These are phyloP conservation scores for Chytridium lagenaria DNA, from an alignment of 371 early-diverging fungal genomes.

Conservation along the genomic window DNA sequence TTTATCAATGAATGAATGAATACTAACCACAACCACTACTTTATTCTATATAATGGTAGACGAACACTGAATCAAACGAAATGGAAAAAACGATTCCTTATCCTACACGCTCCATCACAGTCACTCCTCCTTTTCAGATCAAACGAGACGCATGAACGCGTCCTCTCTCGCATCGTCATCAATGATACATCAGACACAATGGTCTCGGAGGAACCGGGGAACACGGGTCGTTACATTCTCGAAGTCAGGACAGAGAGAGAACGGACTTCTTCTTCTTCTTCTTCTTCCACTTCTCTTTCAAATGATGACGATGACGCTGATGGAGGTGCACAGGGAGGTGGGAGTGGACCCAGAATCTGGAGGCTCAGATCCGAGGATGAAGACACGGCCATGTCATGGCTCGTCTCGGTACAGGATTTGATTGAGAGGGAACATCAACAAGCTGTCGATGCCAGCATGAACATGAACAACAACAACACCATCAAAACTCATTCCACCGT, in stretches of 20 bases:
- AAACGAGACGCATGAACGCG: neutral
- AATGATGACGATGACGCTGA: neutral
- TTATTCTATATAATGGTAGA: neutral
- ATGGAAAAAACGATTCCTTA: conserved; percentile 7
- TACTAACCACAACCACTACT: neutral
- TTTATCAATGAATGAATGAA: too few species aligned
- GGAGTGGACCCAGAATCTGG: neutral
- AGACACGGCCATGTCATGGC: neutral
- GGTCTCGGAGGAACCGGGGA: neutral
- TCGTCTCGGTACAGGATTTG: neutral
- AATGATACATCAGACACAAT: neutral
- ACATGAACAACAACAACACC: too few species aligned
- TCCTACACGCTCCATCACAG: neutral
- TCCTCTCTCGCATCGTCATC: neutral
- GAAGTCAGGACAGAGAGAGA: conserved; percentile 4
- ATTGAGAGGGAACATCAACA: too few species aligned
- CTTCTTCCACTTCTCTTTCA: too few species aligned
- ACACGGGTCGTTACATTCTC: neutral
- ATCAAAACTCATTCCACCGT: too few species aligned
- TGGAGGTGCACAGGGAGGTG: too few species aligned
- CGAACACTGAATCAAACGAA: conserved; percentile 2
- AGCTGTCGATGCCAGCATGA: too few species aligned
- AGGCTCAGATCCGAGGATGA: neutral
- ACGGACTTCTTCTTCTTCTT: neutral
- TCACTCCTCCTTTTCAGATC: neutral